Percentiles rank a stretch among this genome's conserved stretches.
phyloP scores from a whole-genome alignment of 495 filamentous ascomycete species.

The Penicillium angulare region DNA sequence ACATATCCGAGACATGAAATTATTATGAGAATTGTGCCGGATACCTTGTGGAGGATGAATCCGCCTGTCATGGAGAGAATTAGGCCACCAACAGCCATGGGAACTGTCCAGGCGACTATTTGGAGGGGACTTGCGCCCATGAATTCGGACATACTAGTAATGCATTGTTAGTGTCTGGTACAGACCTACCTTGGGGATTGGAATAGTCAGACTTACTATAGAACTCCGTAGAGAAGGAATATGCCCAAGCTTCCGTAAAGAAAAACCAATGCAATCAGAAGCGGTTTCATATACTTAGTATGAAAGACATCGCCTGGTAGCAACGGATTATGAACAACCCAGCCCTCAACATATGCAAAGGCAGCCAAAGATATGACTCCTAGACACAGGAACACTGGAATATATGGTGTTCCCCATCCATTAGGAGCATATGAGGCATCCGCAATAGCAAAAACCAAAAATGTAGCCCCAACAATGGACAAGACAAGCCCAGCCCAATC shows the following conservation, averaged over 20 bases:
- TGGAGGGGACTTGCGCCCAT: slow-evolving; percentile 66
- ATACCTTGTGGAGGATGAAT: slow-evolving; percentile 71
- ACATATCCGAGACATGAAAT: slow-evolving; percentile 67
- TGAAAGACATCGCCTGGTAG: slow-evolving; percentile 73
- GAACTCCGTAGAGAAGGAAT: slow-evolving; percentile 73
- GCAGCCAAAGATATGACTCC: slow-evolving; percentile 55
- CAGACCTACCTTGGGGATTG: neutral
- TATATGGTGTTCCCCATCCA: slow-evolving; percentile 71
- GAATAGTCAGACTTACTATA: slow-evolving; percentile 59
- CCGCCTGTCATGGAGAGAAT: slow-evolving; percentile 70
- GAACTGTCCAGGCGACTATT: slow-evolving; percentile 75
- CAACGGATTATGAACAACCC: slow-evolving; percentile 69
- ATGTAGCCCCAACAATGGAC: slow-evolving; percentile 63
- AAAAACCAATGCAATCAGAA: slow-evolving; percentile 67
- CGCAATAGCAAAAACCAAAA: slow-evolving; percentile 78
- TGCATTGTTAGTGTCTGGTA: neutral
- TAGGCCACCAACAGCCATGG: slow-evolving; percentile 73
- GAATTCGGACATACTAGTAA: slow-evolving; percentile 58
- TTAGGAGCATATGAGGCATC: slow-evolving; percentile 67
- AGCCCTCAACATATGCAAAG: slow-evolving; percentile 73
- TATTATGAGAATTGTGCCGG: slow-evolving; percentile 67
- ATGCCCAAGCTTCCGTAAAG: slow-evolving; percentile 75
- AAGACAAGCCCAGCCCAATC: slow-evolving; percentile 67
- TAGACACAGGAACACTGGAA: slow-evolving; percentile 43
- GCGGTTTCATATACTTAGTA: slow-evolving; percentile 68